Evolutionary conservation across 495 filamentous ascomycete species (phyloP), one percentile per base, ranked within the genome.

Genomic region (Aspergillus heteromorphus): DNA sequence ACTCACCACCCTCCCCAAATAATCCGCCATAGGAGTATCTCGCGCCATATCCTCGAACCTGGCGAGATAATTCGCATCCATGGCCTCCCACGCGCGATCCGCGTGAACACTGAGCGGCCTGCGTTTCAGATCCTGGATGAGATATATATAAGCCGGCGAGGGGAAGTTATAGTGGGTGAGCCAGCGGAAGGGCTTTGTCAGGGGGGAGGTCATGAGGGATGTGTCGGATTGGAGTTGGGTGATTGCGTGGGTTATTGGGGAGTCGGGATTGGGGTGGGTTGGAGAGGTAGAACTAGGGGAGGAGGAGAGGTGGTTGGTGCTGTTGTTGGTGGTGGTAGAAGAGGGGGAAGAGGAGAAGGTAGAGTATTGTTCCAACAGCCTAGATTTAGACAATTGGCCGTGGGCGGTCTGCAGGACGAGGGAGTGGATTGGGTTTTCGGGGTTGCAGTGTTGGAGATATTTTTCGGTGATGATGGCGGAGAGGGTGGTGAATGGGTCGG

Each of bases 371-470:
- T 82, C 73, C 25, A 80, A 10, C 2, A 85, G 67, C 29, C 65
- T 66, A 43, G 11, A 50, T 69, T 73, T 81, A 0, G 81, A 74
- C 40, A 83, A 45, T 10, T 66, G 59, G 0, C 31, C 64, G 31
- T 78, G 68, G n/a, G 71, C 61, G 31, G 56, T 67, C 80, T 77
- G 83, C 10, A 80, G 68, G 0, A 80, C 78, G 68, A 81, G 76
- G 53, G 69, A 76, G 55, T 83, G 79, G 11, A 82, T 63, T 0
- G 80, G 72, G 57, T 76, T 80, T 7, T 73, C 71, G 6, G 63
- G 65, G 50, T 82, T 60, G 48, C 78, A 81, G 47, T 61, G 67
- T 7, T 56, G 58, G 41, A 83, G 67, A 61, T 79, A 80, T 53
- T 68, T 63, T 0, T 79, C 66, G 50, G 80, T 72, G 6, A 85